Conservation (phyloP, 2,329 filamentous ascomycete species). For the Rachicladosporium sp. region DNA sequence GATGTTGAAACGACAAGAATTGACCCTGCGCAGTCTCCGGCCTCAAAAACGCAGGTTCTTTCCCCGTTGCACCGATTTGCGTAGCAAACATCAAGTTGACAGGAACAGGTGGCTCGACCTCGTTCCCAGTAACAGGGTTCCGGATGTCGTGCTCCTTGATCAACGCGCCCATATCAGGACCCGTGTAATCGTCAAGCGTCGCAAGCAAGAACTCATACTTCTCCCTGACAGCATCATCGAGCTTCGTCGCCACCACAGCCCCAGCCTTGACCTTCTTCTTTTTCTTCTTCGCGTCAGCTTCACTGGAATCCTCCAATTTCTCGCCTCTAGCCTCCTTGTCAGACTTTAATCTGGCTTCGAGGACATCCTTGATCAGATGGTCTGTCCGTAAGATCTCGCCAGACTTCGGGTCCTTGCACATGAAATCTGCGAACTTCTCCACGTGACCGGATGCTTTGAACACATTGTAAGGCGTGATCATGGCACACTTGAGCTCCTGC, state of each 20-base stretch:
- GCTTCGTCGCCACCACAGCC: slow-evolving; percentile 45
- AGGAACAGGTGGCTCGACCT: slow-evolving; percentile 67
- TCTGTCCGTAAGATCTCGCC: slow-evolving; percentile 94
- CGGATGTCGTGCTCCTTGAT: slow-evolving; percentile 86
- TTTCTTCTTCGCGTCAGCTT: slow-evolving; percentile 80
- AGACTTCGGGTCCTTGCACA: slow-evolving; percentile 83
- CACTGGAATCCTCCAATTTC: slow-evolving; percentile 62
- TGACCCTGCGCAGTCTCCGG: slow-evolving; percentile 97
- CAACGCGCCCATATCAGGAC: slow-evolving; percentile 70
- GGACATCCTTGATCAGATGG: slow-evolving; percentile 88
- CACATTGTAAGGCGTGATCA: slow-evolving; percentile 83
- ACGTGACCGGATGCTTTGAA: slow-evolving; percentile 91
- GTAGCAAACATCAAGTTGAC: slow-evolving; percentile 99
- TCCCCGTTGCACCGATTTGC: slow-evolving; percentile 81
- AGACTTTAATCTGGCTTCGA: slow-evolving; percentile 76
- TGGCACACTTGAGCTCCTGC: slow-evolving; percentile 89
- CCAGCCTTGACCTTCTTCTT: slow-evolving; percentile 55
- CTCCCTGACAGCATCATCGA: slow-evolving; percentile 72
- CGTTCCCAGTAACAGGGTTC: slow-evolving; percentile 68
- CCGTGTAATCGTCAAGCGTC: slow-evolving; percentile 89
- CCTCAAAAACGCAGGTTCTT: slow-evolving; percentile 71
- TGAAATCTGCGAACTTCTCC: slow-evolving; percentile 96
- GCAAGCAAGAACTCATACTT: slow-evolving; percentile 89
- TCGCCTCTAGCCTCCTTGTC: slow-evolving; percentile 86
- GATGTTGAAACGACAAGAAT: slow-evolving; percentile 92